Percentiles rank a stretch among this genome's conserved stretches.
Conservation (phyloP, 2,329 filamentous ascomycete genomes). For the Fusarium xyrophilum region DNA sequence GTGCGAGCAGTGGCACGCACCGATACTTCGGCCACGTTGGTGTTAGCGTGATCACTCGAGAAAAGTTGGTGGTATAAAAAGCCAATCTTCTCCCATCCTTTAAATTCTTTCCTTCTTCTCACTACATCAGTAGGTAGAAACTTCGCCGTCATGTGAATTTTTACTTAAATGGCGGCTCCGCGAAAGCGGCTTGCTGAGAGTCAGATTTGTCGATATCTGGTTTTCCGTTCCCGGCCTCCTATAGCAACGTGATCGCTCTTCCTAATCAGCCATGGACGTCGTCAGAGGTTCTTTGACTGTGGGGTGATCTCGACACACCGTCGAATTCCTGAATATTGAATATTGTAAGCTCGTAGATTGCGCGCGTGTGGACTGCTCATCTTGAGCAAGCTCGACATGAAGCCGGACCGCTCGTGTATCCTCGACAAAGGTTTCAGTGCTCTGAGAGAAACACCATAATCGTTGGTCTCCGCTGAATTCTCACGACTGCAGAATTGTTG, state of each 20-base stretch:
- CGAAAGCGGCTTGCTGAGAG: constrained; percentile 63
- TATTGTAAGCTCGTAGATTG: neutral
- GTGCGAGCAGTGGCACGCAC: neutral
- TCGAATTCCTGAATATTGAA: neutral
- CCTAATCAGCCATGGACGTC: constrained; percentile 52
- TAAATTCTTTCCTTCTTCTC: neutral
- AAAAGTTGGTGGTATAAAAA: constrained; percentile 14
- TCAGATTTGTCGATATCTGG: constrained; percentile 57
- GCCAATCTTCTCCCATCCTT: neutral
- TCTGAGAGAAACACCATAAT: neutral
- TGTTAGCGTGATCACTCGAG: constrained; percentile 4
- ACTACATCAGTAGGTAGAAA: constrained; percentile 25
- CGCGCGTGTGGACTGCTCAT: neutral
- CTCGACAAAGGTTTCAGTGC: neutral
- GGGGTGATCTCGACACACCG: constrained; percentile 58
- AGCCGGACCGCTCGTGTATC: neutral
- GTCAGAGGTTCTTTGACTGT: constrained; percentile 57
- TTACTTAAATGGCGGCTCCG: constrained; percentile 59
- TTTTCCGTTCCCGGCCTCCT: constrained; percentile 64
- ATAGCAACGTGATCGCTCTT: constrained; percentile 57
- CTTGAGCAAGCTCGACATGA: neutral
- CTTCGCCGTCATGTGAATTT: constrained; percentile 44
- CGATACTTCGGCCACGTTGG: neutral
- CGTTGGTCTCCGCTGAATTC: neutral
- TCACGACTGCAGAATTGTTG: neutral